phyloP scores from a whole-genome alignment of 805 yeast species.

The Yarrowia deformans region DNA sequence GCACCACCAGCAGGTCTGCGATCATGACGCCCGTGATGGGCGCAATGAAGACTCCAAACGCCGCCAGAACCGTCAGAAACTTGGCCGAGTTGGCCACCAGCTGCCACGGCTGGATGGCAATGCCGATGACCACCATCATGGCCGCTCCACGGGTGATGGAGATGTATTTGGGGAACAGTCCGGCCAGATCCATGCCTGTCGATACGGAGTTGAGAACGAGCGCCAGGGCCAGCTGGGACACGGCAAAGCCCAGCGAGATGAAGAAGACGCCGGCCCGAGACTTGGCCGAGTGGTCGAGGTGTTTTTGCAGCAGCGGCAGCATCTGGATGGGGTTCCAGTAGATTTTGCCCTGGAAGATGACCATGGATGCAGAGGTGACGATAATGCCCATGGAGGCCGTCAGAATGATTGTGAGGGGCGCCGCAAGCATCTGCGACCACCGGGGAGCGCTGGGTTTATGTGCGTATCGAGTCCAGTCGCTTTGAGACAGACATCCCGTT shows the following conservation, averaged over 20 bases:
- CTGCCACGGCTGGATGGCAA: slow-evolving; percentile 55
- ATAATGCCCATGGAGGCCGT: slow-evolving; percentile 58
- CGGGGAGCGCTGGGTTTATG: slow-evolving; percentile 52
- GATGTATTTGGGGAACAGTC: slow-evolving; percentile 56
- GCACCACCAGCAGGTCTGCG: slow-evolving; percentile 54
- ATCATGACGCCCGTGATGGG: slow-evolving; percentile 54
- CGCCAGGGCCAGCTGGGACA: slow-evolving; percentile 26
- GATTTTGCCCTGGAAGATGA: slow-evolving; percentile 52
- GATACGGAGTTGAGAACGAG: slow-evolving; percentile 54
- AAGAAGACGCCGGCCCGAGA: slow-evolving; percentile 61
- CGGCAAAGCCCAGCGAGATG: slow-evolving; percentile 46
- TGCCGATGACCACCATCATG: slow-evolving; percentile 51
- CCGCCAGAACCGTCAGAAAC: slow-evolving; percentile 51
- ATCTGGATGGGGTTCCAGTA: slow-evolving; percentile 59
- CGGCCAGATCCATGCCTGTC: slow-evolving; percentile 61
- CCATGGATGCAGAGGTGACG: slow-evolving; percentile 55
- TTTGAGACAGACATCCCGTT: slow-evolving; percentile 54
- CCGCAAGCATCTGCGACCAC: slow-evolving; percentile 53
- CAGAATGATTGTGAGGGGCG: slow-evolving; percentile 53
- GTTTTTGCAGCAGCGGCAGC: slow-evolving; percentile 52
- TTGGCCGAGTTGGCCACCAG: slow-evolving; percentile 51
- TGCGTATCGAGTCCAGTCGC: slow-evolving; percentile 56
- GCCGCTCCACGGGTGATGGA: slow-evolving; percentile 58
- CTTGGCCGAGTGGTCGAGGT: slow-evolving; percentile 51
- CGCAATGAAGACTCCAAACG: slow-evolving; percentile 53